A percentile compares a stretch with the other conserved stretches of the same genome.
phyloP scores from a whole-genome alignment of 768 basidiomycete species.

The Candolleomyces efflorescens region DNA sequence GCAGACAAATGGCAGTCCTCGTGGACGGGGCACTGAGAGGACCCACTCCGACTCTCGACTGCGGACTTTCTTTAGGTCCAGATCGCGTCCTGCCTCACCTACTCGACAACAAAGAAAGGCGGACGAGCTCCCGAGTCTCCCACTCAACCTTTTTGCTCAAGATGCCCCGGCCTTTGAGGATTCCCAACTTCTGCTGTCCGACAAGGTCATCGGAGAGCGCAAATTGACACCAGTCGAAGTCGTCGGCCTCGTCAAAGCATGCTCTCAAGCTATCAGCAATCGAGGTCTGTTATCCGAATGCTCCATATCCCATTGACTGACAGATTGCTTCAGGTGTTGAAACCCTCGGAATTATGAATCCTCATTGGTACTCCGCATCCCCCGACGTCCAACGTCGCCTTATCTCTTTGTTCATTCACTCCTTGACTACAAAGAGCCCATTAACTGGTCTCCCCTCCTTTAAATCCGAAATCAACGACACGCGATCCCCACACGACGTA shows the following conservation, averaged over 20 bases:
- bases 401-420: slow-evolving; percentile 68
- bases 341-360: slow-evolving; percentile 80
- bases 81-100: slow-evolving; percentile 1
- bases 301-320: slow-evolving; percentile 5
- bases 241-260: slow-evolving; percentile 59
- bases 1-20: slow-evolving; percentile 11
- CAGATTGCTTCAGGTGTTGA: slow-evolving; percentile 55
- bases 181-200: slow-evolving; percentile 32
- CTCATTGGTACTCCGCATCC: slow-evolving; percentile 78
- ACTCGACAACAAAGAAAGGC: not conserved
- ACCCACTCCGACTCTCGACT: slow-evolving; percentile 43
- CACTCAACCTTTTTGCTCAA: not conserved
- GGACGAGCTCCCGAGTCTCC: not conserved
- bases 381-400: slow-evolving; percentile 63
- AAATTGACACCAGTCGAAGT: slow-evolving; percentile 61
- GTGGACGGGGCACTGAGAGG: slow-evolving; percentile 26
- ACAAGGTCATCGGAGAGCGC: slow-evolving; percentile 52
- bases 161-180: not conserved
- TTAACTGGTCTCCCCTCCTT: slow-evolving; percentile 45
- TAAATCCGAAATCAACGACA: slow-evolving; percentile 58
- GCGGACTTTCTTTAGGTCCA: slow-evolving; percentile 16
- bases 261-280: slow-evolving; percentile 61
- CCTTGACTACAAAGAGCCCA: slow-evolving; percentile 51
- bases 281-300: slow-evolving; percentile 44
- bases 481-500: slow-evolving; percentile 69